Base-by-base conservation (phyloP, 176 grass and related monocot genomes). In the Guadua angustifolia region DNA sequence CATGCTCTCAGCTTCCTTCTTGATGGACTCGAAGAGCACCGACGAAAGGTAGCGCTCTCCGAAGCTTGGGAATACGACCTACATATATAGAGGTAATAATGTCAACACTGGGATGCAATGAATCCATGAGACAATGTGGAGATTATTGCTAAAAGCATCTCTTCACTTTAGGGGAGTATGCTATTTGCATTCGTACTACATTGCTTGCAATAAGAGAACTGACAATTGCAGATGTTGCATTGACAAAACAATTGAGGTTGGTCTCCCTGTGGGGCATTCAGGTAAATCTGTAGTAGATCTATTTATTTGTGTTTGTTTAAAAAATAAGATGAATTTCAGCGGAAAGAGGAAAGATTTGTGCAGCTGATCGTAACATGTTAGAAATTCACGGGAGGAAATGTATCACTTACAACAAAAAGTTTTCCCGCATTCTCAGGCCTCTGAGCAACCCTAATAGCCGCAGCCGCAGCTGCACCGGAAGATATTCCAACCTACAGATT, bases 391-490 rank as follows among this genome's bases (percentile, higher is more conserved):
- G 10, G 16, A 66, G 70, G 79, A 69, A 43, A 70, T 46, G n/a
- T 8, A 62, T 40, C 15, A 89, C 95, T 94, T 94, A 92, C 95
- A 75, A 97, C 92, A 86, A 97, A 91, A 8, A 97, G 88, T 78
- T 97, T 97, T 38, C 95, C 92, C 24, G 78, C 82, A 82, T 91
- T 97, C 85, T 97, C 94, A 61, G 86, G 88, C 78, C 86, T 92
- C 73, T 89, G 80, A 7, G 92, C 92, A 88, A 97, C 59, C 69
- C 52, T 92, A 80, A 97, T 83, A 64, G 90, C 90, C 0, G 95
- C 95, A 29, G 86, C 92, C 0, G 92, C 88, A 64, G 95, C 90
- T 1, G 95, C 95, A 44, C 92, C 92, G 51, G 95, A 97, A 71
- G 95, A 97, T 62, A 97, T 94, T 58, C 95, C 95, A 73, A 94